Percentiles rank a stretch among this genome's conserved stretches.
Conservation (phyloP, 768 basidiomycete species). For the Suillus weaverae region DNA sequence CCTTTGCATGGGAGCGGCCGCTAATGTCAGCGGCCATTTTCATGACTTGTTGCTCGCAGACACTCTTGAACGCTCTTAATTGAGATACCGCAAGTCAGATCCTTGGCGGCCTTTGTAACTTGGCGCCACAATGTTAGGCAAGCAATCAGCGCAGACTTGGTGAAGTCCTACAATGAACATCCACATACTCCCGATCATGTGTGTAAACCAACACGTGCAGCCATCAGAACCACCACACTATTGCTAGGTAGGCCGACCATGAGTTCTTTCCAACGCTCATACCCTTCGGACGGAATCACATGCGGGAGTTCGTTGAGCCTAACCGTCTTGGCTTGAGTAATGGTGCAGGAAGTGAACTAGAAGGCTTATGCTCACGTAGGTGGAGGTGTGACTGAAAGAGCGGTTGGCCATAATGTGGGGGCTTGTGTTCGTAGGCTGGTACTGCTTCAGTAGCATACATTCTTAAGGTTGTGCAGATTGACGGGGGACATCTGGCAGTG, state of each 20-base stretch:
- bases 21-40: conserved; percentile 85
- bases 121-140: conserved; percentile 14
- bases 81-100: conserved; percentile 94
- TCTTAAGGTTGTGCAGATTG: conserved; percentile 13
- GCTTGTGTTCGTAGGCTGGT: conserved; percentile 47
- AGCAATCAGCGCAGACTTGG: conserved; percentile 6
- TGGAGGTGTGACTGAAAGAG: conserved; percentile 79
- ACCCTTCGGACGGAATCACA: conserved; percentile 77
- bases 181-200: conserved; percentile 76
- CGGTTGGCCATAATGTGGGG: conserved; percentile 80
- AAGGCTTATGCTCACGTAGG: conserved; percentile 47
- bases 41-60: conserved; percentile 78
- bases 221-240: conserved; percentile 72
- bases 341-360: conserved; percentile 3
- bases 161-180: conserved; percentile 56
- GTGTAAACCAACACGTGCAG: conserved; percentile 82
- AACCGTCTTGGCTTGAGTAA: conserved; percentile 38
- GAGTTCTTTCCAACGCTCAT: conserved; percentile 64
- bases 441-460: conserved; percentile 35
- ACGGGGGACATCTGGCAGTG: background rate
- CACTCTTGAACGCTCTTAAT: conserved; percentile 78
- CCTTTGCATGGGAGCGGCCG: conserved; percentile 80
- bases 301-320: conserved; percentile 71
- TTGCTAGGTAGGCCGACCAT: conserved; percentile 75
- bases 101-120: conserved; percentile 96